Conservation (phyloP, 208 protist species). For the Trypanosoma cruzi region DNA sequence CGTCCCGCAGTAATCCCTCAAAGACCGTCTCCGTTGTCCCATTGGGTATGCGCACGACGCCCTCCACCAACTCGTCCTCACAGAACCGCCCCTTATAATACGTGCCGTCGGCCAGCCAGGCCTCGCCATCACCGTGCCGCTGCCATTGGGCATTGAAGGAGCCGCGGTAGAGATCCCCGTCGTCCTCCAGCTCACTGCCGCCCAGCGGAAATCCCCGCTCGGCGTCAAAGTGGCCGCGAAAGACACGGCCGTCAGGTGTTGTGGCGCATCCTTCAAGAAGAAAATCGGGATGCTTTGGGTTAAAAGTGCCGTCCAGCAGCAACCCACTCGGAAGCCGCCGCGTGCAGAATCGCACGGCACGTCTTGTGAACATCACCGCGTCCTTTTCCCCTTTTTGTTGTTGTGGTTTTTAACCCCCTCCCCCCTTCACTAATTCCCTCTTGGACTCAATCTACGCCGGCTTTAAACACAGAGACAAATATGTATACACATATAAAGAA, state of each 20-base stretch:
- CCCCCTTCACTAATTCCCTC: not conserved
- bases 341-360: constrained; percentile 27
- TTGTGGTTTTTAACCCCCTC: not conserved
- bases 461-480: not conserved
- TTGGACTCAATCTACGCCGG: no score
- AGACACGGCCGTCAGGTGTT: constrained; percentile 81
- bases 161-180: constrained; percentile 89
- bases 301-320: constrained; percentile 67
- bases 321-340: constrained; percentile 70
- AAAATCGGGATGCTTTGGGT: constrained; percentile 43
- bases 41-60: constrained; percentile 88
- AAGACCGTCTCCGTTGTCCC: constrained; percentile 85
- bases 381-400: not conserved
- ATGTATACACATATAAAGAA: no score
- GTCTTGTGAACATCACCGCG: constrained; percentile 25
- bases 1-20: constrained; percentile 74
- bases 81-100: constrained; percentile 80
- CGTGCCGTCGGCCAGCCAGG: constrained; percentile 88
- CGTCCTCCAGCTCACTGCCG: constrained; percentile 85
- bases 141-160: constrained; percentile 87
- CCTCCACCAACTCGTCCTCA: constrained; percentile 79
- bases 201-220: constrained; percentile 59
- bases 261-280: constrained; percentile 68
- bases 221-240: constrained; percentile 70
- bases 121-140: constrained; percentile 82